These are phyloP conservation scores for Diplodia scrobiculata DNA, from an alignment of 2,329 filamentous ascomycete genomes.

Conservation along the genomic window DNA sequence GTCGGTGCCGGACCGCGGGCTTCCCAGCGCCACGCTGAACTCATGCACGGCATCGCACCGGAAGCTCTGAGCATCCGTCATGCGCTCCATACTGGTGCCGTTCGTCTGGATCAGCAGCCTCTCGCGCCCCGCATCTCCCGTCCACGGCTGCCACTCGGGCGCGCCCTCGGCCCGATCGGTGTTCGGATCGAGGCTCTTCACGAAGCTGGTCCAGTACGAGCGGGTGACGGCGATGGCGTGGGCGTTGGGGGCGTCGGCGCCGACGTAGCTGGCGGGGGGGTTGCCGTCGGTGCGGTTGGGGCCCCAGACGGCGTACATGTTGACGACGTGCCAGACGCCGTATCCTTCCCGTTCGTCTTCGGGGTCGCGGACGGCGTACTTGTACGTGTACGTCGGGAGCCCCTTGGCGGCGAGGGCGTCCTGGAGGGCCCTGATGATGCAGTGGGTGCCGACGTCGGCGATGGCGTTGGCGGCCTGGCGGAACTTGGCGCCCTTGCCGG, in stretches of 20 bases:
- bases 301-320: slow-evolving; percentile 69
- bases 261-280: slow-evolving; percentile 59
- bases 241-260: slow-evolving; percentile 54
- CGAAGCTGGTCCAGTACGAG: slow-evolving; percentile 74
- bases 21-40: slow-evolving; percentile 13
- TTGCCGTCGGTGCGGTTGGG: slow-evolving; percentile 55
- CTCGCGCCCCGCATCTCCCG: slow-evolving; percentile 29
- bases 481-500: slow-evolving; percentile 59
- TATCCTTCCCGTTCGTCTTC: slow-evolving; percentile 55
- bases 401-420: slow-evolving; percentile 43
- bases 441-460: slow-evolving; percentile 55
- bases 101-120: slow-evolving; percentile 47
- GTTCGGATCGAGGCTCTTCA: slow-evolving; percentile 68
- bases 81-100: slow-evolving; percentile 47
- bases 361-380: slow-evolving; percentile 67
- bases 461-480: slow-evolving; percentile 59
- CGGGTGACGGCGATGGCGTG: slow-evolving; percentile 63
- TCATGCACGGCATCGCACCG: slow-evolving; percentile 8
- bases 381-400: slow-evolving; percentile 62
- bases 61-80: slow-evolving; percentile 30
- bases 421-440: slow-evolving; percentile 61
- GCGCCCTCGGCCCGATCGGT: slow-evolving; percentile 49
- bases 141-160: slow-evolving; percentile 57
- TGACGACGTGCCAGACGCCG: slow-evolving; percentile 68
- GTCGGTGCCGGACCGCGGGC: not conserved